A percentile compares a stretch with the other conserved stretches of the same genome.
Conservation (phyloP, 2,329 filamentous ascomycete species). For the Curvularia verruculosa region DNA sequence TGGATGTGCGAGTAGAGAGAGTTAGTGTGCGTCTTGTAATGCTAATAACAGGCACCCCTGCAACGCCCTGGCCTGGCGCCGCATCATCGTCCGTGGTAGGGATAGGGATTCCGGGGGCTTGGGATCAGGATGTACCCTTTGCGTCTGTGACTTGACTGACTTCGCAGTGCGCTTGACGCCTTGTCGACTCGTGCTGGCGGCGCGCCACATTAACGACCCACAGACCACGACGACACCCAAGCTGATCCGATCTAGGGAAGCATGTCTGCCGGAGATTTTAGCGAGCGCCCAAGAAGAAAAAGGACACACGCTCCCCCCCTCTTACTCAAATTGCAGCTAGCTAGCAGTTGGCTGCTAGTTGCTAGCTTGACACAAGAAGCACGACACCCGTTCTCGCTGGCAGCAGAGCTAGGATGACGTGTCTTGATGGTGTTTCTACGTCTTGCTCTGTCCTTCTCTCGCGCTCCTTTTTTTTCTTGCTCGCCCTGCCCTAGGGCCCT, state of each 20-base stretch:
- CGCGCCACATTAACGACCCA: conserved; percentile 46
- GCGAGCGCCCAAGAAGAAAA: conserved; percentile 39
- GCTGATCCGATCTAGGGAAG: conserved; percentile 42
- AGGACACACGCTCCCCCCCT: conserved; percentile 16
- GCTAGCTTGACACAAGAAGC: conserved; percentile 40
- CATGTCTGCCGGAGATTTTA: conserved; percentile 37
- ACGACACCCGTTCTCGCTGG: conserved; percentile 26
- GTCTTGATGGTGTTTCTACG: conserved; percentile 16
- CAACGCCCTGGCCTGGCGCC: conserved; percentile 28
- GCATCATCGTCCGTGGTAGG: conserved; percentile 43
- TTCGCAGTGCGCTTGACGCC: conserved; percentile 38
- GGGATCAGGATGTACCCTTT: conserved; percentile 40
- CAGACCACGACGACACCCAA: conserved; percentile 38
- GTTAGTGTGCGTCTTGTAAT: conserved; percentile 43
- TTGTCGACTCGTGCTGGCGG: conserved; percentile 44
- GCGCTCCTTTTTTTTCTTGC: not conserved
- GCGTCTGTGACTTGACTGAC: conserved; percentile 41
- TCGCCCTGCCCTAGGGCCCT: not conserved
- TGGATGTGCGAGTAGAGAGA: conserved; percentile 41
- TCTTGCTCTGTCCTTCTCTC: conserved; percentile 18
- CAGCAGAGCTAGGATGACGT: conserved; percentile 38
- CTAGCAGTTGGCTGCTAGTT: conserved; percentile 15
- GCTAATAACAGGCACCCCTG: conserved; percentile 43
- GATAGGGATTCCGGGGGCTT: conserved; percentile 38
- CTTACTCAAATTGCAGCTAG: conserved; percentile 29